Conservation (phyloP, 1,139 yeast species). For the Magnusiomyces fungicola region DNA sequence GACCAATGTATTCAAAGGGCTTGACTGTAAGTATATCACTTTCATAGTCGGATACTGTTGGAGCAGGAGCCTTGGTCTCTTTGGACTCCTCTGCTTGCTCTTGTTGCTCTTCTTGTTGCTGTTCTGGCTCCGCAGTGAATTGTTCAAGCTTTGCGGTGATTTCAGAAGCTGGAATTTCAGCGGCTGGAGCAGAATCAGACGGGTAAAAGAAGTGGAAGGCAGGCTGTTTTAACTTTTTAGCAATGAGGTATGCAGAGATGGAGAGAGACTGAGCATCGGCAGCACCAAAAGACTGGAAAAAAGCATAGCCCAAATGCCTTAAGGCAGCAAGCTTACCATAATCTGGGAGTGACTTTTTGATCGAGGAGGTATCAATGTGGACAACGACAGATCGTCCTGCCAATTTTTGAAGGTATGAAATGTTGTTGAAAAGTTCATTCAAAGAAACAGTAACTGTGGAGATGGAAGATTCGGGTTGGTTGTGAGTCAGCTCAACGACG, state of each 20-base stretch:
- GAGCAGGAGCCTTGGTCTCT: slow-evolving; percentile 14
- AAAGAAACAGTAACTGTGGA: slow-evolving; percentile 42
- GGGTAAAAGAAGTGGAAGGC: slow-evolving; percentile 57
- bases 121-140: background rate
- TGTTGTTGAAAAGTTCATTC: slow-evolving; percentile 45
- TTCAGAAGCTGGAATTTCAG: slow-evolving; percentile 15
- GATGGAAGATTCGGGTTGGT: slow-evolving; percentile 13
- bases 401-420: slow-evolving; percentile 53
- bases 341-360: slow-evolving; percentile 34
- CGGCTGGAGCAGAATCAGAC: slow-evolving; percentile 11
- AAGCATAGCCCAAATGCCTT: slow-evolving; percentile 59
- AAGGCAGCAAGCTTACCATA: slow-evolving; percentile 59
- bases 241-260: slow-evolving; percentile 50
- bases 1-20: slow-evolving; percentile 39
- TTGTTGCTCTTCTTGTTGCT: background rate
- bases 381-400: slow-evolving; percentile 45
- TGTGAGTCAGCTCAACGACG: slow-evolving; percentile 30
- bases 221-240: slow-evolving; percentile 43
- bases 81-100: slow-evolving; percentile 7
- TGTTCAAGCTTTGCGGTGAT: slow-evolving; percentile 14
- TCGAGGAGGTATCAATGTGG: slow-evolving; percentile 41
- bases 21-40: slow-evolving; percentile 26
- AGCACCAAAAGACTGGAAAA: slow-evolving; percentile 56
- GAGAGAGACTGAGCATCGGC: slow-evolving; percentile 48
- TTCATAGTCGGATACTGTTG: slow-evolving; percentile 21